phyloP scores from a whole-genome alignment of 352 stramenopile genomes.

The Phytophthora sp. region DNA sequence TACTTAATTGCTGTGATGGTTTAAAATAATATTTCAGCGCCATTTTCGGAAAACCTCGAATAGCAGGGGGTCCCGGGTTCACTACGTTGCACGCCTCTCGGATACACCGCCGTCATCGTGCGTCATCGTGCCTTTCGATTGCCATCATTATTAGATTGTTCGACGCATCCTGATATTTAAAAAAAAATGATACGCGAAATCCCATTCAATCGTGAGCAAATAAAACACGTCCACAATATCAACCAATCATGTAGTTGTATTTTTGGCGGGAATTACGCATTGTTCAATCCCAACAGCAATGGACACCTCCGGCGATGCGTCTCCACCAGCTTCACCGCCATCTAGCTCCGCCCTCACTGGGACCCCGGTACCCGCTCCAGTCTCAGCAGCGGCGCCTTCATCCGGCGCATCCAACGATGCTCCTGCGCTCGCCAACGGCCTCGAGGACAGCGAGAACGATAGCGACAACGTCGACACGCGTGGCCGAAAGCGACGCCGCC shows the following conservation, averaged over 20 bases:
- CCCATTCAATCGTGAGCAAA: too few species aligned
- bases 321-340: slow-evolving; percentile 22
- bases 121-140: too few species aligned
- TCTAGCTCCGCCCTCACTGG: slow-evolving; percentile 10
- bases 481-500: slow-evolving; percentile 54
- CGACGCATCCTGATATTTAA: too few species aligned
- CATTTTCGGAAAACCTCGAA: too few species aligned
- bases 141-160: too few species aligned
- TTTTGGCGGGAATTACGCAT: slow-evolving; percentile 13
- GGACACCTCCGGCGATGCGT: slow-evolving; percentile 19
- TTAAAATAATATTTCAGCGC: too few species aligned
- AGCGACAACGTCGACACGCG: slow-evolving; percentile 44
- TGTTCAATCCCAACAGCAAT: slow-evolving; percentile 6
- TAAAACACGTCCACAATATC: too few species aligned
- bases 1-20: too few species aligned
- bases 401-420: slow-evolving; percentile 9
- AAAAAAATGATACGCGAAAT: too few species aligned
- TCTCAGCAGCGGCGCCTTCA: background rate
- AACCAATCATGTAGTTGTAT: background rate
- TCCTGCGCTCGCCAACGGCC: slow-evolving; percentile 15
- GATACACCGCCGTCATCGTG: too few species aligned
- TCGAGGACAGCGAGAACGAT: slow-evolving; percentile 36
- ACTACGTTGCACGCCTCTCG: too few species aligned
- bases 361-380: background rate
- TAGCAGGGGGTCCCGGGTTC: too few species aligned